Percentiles rank a stretch among this genome's conserved stretches.
These are phyloP conservation scores for Neurospora sp. DNA, from an alignment of 495 filamentous ascomycete genomes.

Conservation along the genomic window DNA sequence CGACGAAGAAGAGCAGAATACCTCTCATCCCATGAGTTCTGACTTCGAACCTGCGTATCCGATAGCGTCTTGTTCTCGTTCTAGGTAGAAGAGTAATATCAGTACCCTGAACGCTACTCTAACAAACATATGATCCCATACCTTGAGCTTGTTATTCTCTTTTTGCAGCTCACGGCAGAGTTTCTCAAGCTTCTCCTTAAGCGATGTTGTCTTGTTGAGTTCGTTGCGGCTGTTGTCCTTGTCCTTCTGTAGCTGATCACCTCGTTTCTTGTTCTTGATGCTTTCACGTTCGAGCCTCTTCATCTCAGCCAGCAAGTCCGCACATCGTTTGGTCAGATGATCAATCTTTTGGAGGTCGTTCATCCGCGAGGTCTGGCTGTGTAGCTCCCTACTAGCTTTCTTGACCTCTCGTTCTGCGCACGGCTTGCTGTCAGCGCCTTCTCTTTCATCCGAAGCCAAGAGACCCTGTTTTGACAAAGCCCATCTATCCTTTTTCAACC, in stretches of 20 bases:
- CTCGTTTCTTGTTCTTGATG: constrained; percentile 88
- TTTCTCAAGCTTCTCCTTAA: constrained; percentile 94
- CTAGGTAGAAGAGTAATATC: constrained; percentile 31
- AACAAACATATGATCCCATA: constrained; percentile 25
- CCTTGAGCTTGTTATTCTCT: constrained; percentile 97
- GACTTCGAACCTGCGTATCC: constrained; percentile 70
- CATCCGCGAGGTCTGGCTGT: constrained; percentile 68
- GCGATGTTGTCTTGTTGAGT: constrained; percentile 70
- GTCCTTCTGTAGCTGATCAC: constrained; percentile 91
- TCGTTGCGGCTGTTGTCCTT: constrained; percentile 82
- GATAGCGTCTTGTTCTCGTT: constrained; percentile 83
- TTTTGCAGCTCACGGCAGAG: constrained; percentile 83
- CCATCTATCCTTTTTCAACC: neutral
- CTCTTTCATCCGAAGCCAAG: neutral
- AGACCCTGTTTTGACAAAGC: neutral
- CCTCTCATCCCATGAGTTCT: constrained; percentile 73
- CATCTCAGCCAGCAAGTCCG: constrained; percentile 86
- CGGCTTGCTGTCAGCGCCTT: constrained; percentile 10
- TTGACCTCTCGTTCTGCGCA: constrained; percentile 58
- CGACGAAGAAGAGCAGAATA: constrained; percentile 63
- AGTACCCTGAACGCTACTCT: neutral
- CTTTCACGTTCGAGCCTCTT: constrained; percentile 89
- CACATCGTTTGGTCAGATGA: constrained; percentile 77
- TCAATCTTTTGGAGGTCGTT: constrained; percentile 68
- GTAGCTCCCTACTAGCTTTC: constrained; percentile 84